Conservation (phyloP, 2,329 filamentous ascomycete species). For the Trichoderma harzianum region DNA sequence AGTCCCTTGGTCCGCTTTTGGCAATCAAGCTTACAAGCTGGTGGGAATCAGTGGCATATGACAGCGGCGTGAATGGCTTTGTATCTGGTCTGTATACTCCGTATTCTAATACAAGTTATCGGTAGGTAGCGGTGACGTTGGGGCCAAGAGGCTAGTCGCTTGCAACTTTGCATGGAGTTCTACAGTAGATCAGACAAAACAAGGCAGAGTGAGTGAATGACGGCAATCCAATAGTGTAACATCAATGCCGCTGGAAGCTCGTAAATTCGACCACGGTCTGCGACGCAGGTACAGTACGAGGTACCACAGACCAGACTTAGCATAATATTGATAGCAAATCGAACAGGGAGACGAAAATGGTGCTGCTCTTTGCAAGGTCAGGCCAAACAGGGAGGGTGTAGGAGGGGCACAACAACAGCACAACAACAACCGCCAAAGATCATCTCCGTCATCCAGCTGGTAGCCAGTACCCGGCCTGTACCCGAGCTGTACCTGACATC, state of each 20-base stretch:
- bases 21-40: not conserved
- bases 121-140: not conserved
- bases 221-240: not conserved
- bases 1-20: conserved; percentile 10
- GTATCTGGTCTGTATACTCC: not conserved
- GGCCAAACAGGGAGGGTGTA: not conserved
- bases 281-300: not conserved
- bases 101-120: not conserved
- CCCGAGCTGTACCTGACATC: not conserved
- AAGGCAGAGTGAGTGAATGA: not conserved
- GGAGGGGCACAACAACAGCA: not conserved
- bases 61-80: not conserved
- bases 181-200: not conserved
- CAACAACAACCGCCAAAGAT: not conserved
- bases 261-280: not conserved
- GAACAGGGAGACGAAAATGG: not conserved
- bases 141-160: not conserved
- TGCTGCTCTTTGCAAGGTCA: not conserved
- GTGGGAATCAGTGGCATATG: not conserved
- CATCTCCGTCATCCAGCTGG: not conserved
- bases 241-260: not conserved
- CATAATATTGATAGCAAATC: not conserved
- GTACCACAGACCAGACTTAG: not conserved
- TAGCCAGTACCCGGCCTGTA: not conserved
- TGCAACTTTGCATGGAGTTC: not conserved